Base-by-base conservation (phyloP, 2,329 filamentous ascomycete species). In the Colletotrichum incanum region DNA sequence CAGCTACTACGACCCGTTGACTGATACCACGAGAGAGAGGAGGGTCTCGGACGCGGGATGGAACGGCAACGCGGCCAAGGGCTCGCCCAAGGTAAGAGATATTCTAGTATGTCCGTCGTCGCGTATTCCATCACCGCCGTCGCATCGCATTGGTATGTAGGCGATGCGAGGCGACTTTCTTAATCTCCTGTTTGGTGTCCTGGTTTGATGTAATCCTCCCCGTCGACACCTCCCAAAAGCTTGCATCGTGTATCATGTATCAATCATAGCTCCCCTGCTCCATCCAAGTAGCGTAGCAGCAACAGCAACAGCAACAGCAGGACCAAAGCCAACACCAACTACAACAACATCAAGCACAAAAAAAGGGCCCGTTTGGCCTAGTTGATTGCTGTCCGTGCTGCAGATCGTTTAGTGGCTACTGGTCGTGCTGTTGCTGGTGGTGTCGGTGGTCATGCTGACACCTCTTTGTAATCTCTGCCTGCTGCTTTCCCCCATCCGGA, bases 1-100 rank as follows among this genome's bases (percentile, higher is more conserved):
- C 76, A 84, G 84, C 78, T 88, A 87, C 80, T 89, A 89, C 81
- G 87, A 89, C 76, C 87, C 87, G 20, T 85, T 85, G 54, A 87
- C 85, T 54, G 87, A 89, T 80, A 84, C 83, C 72, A 84, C 83
- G 60, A 84, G 82, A 73, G 85, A 86, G 77, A 85, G 84, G 76
- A 82, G 81, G 73, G 79, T 84, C 75, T 86, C 84, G 71, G 86
- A 88, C 77, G 75, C 80, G 47, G 77, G 76, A 52, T 87, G 86
- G 84, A 70, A 68, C 58, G 84, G 84, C 76, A 84, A 81, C 78
- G 80, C 82, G 78, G 81, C 81, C 71, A 82, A 83, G 76, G 78
- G 79, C 74, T 81, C 83, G 74, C 82, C 84, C 78, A 87, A 87
- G 85, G 85, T 87, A 82, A 82, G 85, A 74, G 76, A 64, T n/a